phyloP scores from a whole-genome alignment of 129 eudicot species.

The Pulicaria dysenterica region DNA sequence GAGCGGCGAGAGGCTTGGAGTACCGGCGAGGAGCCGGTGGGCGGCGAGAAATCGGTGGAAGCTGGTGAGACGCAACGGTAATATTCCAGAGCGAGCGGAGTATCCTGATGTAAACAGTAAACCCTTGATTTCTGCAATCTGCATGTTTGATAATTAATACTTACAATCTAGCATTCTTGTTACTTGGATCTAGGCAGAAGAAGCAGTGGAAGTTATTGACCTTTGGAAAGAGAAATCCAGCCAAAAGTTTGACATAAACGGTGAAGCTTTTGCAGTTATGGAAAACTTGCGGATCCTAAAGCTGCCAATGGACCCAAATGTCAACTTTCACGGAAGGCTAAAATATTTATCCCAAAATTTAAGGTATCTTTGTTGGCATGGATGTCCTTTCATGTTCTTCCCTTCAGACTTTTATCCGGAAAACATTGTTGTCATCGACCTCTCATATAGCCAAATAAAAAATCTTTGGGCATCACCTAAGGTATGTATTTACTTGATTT shows the following conservation, averaged over 20 bases:
- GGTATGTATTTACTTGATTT: slow-evolving; percentile 7
- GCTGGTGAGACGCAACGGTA: too few species aligned
- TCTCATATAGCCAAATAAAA: slow-evolving; percentile 26
- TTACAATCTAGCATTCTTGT: too few species aligned
- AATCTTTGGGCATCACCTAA: slow-evolving; percentile 26
- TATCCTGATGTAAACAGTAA: too few species aligned
- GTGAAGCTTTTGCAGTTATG: background rate
- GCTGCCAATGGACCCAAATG: background rate
- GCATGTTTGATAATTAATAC: background rate
- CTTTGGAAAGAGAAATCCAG: background rate
- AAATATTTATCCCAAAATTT: background rate
- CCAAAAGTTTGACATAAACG: background rate
- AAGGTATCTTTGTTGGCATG: slow-evolving; percentile 15
- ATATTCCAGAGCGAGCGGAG: too few species aligned
- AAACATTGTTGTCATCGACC: slow-evolving; percentile 25
- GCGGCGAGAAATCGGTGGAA: too few species aligned
- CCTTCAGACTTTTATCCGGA: slow-evolving; percentile 29
- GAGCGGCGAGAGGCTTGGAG: too few species aligned
- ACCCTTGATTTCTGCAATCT: too few species aligned
- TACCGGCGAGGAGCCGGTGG: too few species aligned
- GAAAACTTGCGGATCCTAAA: slow-evolving; percentile 19
- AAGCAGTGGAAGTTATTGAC: slow-evolving; percentile 7
- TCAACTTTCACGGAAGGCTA: background rate
- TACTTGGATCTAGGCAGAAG: background rate
- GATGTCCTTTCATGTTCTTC: slow-evolving; percentile 13